phyloP scores from a whole-genome alignment of 352 stramenopile genomes.

The Phytophthora pseudosyringae region DNA sequence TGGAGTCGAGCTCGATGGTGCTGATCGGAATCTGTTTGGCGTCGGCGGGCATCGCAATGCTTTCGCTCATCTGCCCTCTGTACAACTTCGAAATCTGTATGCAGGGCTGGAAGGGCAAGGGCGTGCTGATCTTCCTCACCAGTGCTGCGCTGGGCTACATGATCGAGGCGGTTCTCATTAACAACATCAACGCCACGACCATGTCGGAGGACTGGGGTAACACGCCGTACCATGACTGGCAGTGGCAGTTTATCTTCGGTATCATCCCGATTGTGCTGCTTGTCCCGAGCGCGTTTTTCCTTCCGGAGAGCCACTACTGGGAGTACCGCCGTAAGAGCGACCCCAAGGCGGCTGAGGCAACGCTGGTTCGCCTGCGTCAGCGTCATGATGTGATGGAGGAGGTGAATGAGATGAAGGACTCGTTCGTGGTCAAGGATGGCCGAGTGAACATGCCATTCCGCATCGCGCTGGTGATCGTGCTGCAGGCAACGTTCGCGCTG shows the following conservation, averaged over 20 bases:
- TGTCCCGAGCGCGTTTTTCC: slow-evolving; percentile 58
- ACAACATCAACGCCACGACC: slow-evolving; percentile 73
- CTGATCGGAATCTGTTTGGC: slow-evolving; percentile 73
- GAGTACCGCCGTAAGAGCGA: slow-evolving; percentile 69
- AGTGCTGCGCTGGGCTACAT: slow-evolving; percentile 75
- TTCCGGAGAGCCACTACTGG: slow-evolving; percentile 85
- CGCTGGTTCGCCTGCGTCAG: slow-evolving; percentile 73
- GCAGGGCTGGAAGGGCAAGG: slow-evolving; percentile 87
- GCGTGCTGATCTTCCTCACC: slow-evolving; percentile 85
- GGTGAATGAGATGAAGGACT: slow-evolving; percentile 64
- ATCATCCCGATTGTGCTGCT: slow-evolving; percentile 72
- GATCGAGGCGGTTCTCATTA: slow-evolving; percentile 75
- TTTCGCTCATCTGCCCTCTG: slow-evolving; percentile 73
- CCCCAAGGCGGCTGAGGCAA: slow-evolving; percentile 68
- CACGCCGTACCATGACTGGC: slow-evolving; percentile 77
- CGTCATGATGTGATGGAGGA: slow-evolving; percentile 87
- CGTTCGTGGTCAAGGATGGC: slow-evolving; percentile 70
- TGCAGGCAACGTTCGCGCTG: slow-evolving; percentile 75
- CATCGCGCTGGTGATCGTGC: slow-evolving; percentile 56
- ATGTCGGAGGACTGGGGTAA: slow-evolving; percentile 73
- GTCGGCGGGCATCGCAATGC: slow-evolving; percentile 77
- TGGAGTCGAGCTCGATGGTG: slow-evolving; percentile 71
- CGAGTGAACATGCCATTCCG: slow-evolving; percentile 80
- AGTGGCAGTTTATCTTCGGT: slow-evolving; percentile 83
- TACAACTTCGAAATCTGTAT: slow-evolving; percentile 92